phyloP scores from a whole-genome alignment of 2,329 filamentous ascomycete genomes.

The Atkinsonella hypoxylon region DNA sequence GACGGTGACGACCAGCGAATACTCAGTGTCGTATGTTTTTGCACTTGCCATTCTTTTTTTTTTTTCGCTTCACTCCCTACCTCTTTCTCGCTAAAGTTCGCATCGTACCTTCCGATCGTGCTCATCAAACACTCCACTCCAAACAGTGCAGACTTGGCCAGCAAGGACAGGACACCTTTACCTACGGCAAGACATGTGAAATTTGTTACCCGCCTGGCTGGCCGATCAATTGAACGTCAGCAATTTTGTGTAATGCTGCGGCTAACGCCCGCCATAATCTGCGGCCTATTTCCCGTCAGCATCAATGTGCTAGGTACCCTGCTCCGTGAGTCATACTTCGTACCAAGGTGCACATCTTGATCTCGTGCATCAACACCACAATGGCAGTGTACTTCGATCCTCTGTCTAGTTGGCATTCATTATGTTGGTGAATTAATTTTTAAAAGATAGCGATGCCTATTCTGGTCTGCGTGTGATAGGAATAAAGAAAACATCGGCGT shows the following conservation, averaged over 20 bases:
- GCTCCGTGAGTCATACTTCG: background rate
- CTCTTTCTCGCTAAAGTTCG: background rate
- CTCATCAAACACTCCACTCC: too few species aligned
- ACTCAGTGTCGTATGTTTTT: background rate
- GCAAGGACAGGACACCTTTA: too few species aligned
- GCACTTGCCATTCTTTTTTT: background rate
- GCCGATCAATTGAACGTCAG: background rate
- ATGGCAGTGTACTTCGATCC: background rate
- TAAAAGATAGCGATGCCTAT: background rate
- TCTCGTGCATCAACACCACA: background rate
- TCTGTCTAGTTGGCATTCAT: background rate
- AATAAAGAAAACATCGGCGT: background rate
- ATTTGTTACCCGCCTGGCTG: too few species aligned
- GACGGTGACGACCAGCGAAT: background rate
- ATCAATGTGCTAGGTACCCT: background rate
- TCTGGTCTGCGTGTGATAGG: background rate
- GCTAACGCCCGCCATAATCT: background rate
- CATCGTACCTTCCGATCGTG: background rate
- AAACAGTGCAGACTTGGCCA: too few species aligned
- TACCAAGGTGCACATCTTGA: background rate
- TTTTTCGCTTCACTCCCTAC: background rate
- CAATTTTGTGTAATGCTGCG: background rate
- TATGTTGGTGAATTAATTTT: background rate
- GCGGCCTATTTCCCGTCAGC: background rate
- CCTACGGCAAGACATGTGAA: too few species aligned